A percentile compares a stretch with the other conserved stretches of the same genome.
phyloP scores from a whole-genome alignment of 257 asterid species.

The Solanum appendiculatum region DNA sequence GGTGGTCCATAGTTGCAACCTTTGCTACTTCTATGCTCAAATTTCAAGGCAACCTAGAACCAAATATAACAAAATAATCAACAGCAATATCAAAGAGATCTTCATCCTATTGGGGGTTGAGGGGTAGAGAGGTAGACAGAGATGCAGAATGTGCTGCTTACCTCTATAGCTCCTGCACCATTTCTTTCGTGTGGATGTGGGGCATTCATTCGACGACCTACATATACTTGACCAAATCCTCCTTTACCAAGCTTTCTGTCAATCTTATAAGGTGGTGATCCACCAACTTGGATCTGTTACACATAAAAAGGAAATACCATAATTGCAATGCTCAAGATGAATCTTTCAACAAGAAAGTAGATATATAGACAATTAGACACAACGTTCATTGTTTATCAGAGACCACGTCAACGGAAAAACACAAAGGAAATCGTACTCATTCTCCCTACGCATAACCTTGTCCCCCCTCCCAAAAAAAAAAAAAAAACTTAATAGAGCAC shows the following conservation, averaged over 20 bases:
- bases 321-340: background rate
- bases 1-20: conserved; percentile 86
- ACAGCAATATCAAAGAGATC: background rate
- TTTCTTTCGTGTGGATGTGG: conserved; percentile 53
- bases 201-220: conserved; percentile 70
- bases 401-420: background rate
- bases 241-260: conserved; percentile 85
- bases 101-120: background rate
- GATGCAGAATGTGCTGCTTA: background rate
- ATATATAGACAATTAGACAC: background rate
- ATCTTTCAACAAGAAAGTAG: background rate
- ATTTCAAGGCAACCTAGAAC: conserved; percentile 72
- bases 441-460: background rate
- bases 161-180: conserved; percentile 90
- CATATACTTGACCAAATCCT: conserved; percentile 92
- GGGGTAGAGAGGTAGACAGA: background rate
- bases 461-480: background rate
- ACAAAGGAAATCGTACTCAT: background rate
- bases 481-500: background rate
- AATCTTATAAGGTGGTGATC: conserved; percentile 62
- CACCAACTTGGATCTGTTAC: conserved; percentile 80
- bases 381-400: background rate
- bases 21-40: conserved; percentile 78
- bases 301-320: background rate
- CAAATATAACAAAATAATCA: background rate